Conservation (phyloP, 305 asterid species). For the Andrographis paniculata region DNA sequence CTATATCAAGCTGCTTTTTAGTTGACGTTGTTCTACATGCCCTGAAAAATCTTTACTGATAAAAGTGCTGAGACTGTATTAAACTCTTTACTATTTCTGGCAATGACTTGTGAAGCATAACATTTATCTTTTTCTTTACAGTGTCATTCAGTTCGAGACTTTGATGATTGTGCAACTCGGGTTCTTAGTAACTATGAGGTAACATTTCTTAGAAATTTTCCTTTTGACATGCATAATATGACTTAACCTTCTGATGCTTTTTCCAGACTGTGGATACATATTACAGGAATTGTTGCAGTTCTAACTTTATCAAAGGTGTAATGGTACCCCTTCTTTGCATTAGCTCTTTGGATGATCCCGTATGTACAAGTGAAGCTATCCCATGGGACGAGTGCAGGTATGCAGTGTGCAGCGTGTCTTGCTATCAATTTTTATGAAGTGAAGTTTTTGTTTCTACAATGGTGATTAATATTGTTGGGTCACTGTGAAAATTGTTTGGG, state of each 20-base stretch:
- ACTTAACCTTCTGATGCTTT: slow-evolving; percentile 15
- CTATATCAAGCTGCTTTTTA: no score
- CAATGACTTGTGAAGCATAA: slow-evolving; percentile 3
- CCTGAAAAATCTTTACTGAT: slow-evolving; percentile 1
- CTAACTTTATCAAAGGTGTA: slow-evolving; percentile 57
- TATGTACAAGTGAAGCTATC: slow-evolving; percentile 89
- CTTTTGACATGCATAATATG: slow-evolving; percentile 1
- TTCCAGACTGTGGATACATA: slow-evolving; percentile 89
- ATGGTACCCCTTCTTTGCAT: slow-evolving; percentile 84
- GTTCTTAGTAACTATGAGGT: slow-evolving; percentile 83
- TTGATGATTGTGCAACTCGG: slow-evolving; percentile 75
- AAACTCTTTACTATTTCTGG: not conserved
- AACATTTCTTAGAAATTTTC: slow-evolving; percentile 16
- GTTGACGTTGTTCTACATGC: slow-evolving; percentile 1
- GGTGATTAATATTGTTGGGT: no score
- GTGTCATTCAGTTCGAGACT: slow-evolving; percentile 79
- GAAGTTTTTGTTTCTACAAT: no score
- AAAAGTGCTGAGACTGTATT: slow-evolving; percentile 4
- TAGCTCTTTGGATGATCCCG: slow-evolving; percentile 83
- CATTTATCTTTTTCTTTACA: slow-evolving; percentile 9
- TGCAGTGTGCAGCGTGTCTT: no score
- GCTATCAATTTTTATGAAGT: no score
- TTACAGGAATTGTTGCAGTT: slow-evolving; percentile 76
- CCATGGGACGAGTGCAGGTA: slow-evolving; percentile 98
- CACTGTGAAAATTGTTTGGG: no score